phyloP scores from a whole-genome alignment of 495 filamentous ascomycete genomes.

The Aspergillus haitiensis region DNA sequence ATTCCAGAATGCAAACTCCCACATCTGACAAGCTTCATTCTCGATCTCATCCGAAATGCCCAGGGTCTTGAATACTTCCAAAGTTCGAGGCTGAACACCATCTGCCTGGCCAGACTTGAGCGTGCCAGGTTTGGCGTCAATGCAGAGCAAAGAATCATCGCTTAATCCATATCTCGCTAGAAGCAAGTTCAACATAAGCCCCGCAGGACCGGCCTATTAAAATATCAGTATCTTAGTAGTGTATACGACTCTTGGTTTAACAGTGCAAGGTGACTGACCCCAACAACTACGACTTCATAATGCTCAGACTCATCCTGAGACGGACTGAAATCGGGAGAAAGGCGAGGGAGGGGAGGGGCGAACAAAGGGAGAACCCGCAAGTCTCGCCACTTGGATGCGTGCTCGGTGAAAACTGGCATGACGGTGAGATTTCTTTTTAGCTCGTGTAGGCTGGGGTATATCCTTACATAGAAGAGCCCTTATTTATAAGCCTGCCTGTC shows the following conservation, averaged over 20 bases:
- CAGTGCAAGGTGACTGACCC: not conserved
- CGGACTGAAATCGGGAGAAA: conserved; percentile 23
- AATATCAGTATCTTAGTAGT: not conserved
- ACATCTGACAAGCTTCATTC: conserved; percentile 35
- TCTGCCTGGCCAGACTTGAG: conserved; percentile 61
- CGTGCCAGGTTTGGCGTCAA: conserved; percentile 43
- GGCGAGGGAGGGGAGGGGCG: conserved; percentile 27
- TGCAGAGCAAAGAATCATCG: conserved; percentile 42
- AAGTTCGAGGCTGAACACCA: conserved; percentile 58
- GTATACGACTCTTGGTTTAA: not conserved
- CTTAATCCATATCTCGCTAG: conserved; percentile 48
- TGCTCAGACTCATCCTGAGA: conserved; percentile 15
- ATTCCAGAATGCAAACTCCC: conserved; percentile 48
- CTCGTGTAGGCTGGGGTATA: not conserved
- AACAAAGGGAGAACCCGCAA: conserved; percentile 26
- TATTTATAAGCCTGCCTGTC: not conserved
- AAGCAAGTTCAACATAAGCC: conserved; percentile 45
- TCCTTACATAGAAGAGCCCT: not conserved
- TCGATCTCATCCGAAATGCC: conserved; percentile 37
- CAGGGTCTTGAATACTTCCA: conserved; percentile 60
- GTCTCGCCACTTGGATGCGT: conserved; percentile 24
- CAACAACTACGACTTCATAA: conserved; percentile 15
- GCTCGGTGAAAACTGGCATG: conserved; percentile 39
- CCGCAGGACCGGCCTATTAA: conserved; percentile 44
- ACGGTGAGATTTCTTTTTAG: not conserved